A percentile compares a stretch with the other conserved stretches of the same genome.
Evolutionary conservation across 2,329 filamentous ascomycete species (phyloP).

Genomic region (Emergomyces orientalis): DNA sequence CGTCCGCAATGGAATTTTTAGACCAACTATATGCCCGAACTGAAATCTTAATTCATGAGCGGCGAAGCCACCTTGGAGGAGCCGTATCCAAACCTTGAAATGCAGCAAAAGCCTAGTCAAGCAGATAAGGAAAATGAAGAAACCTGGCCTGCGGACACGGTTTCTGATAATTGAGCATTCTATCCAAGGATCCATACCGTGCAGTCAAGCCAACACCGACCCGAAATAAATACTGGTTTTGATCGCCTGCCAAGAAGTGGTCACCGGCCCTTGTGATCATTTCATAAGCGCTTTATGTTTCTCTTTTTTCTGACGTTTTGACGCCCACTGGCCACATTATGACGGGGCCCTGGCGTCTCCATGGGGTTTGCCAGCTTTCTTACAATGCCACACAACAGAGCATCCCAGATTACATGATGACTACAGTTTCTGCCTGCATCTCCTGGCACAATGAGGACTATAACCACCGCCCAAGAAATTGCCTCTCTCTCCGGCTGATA

Average conservation of each 20-base stretch:
- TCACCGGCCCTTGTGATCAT: background rate
- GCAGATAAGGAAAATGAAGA: background rate
- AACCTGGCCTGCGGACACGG: background rate
- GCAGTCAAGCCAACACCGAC: background rate
- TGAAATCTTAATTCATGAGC: constrained; percentile 66
- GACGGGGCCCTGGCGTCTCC: background rate
- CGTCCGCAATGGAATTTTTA: constrained; percentile 71
- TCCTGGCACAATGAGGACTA: background rate
- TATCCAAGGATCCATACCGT: background rate
- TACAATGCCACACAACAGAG: background rate
- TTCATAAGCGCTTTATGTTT: background rate
- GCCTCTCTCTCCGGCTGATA: background rate
- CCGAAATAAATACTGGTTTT: background rate
- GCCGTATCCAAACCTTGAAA: constrained; percentile 22
- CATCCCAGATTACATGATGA: background rate
- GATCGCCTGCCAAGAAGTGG: background rate
- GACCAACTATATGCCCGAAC: constrained; percentile 74
- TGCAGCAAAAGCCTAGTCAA: background rate
- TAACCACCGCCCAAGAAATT: background rate
- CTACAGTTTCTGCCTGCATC: background rate
- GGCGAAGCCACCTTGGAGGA: constrained; percentile 36
- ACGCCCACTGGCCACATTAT: background rate
- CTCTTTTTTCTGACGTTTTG: background rate
- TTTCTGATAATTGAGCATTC: background rate
- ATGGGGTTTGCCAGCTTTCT: background rate